Evolutionary conservation across 2,329 filamentous ascomycete genomes (phyloP), one percentile per base, ranked within the genome.

Genomic region (Botryotinia calthae): DNA sequence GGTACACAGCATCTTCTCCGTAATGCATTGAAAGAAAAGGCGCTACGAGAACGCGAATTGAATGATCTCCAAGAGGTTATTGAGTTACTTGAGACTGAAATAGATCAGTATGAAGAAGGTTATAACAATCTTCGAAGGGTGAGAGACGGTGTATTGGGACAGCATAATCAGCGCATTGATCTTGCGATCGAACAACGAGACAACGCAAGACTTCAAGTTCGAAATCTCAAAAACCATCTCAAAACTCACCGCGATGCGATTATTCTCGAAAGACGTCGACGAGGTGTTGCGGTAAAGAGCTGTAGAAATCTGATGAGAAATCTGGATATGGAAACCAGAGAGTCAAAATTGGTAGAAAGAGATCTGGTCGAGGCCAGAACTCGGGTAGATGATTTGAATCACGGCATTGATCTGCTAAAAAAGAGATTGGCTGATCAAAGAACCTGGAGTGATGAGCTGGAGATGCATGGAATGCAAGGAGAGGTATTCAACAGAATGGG

Each of bases 31-130:
- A 2, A 4, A 18, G 2, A 28, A 9, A 5, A 62, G 18, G 14
- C 22, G 16, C 2, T 8, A 28, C 37, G 28, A 14, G 25, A 62
- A 62, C 2, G 25, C 1, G 5, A 7, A 28, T n/a, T 62, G 7
- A 1, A 0, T 28, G 4, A 3, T 62, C 16, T 28, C 1, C 6
- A 42, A 20, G 16, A 3, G 7, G 7, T 10, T 8, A 28, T 28
- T 4, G 8, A 28, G 22, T 42, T n/a, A 1, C n/a, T 63, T 31
- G 16, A 62, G 9, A 20, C 2, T 16, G 31, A 5, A 1, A 9
- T 40, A 4, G 1, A 61, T 22, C 10, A 22, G 2, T 37, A 8
- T 16, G 1, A 61, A 25, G 34, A 22, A n/a, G 6, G 2, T 4
- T 40, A 61, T 16, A 16, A 16, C 6, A 12, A 40, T 9, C n/a